A percentile compares a stretch with the other conserved stretches of the same genome.
Conservation (phyloP, 2,329 filamentous ascomycete species). For the Penicillium sumatraense region DNA sequence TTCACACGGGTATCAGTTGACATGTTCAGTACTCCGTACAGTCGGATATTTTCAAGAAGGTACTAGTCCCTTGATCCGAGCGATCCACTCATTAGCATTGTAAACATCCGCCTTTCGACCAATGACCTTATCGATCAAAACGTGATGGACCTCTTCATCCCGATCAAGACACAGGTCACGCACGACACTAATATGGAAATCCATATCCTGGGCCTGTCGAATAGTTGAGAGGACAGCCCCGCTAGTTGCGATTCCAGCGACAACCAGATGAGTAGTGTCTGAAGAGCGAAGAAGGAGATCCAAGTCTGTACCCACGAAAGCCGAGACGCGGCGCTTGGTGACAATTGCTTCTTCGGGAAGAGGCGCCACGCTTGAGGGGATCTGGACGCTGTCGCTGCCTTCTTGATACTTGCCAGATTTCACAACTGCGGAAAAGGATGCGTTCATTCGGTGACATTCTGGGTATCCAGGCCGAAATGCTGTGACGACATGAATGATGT, state of each 20-base stretch:
- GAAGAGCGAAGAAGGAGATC: constrained; percentile 39
- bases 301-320: constrained; percentile 40
- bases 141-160: constrained; percentile 36
- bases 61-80: not conserved
- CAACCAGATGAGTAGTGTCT: constrained; percentile 33
- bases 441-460: constrained; percentile 34
- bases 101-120: constrained; percentile 33
- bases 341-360: constrained; percentile 34
- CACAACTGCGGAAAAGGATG: constrained; percentile 20
- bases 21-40: too few relatives aligned
- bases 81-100: constrained; percentile 35
- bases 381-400: constrained; percentile 23
- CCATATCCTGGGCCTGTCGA: constrained; percentile 41
- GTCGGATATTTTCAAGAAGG: not conserved
- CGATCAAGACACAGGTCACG: constrained; percentile 42
- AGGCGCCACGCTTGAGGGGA: constrained; percentile 26
- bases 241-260: constrained; percentile 40
- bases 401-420: constrained; percentile 29
- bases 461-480: constrained; percentile 38
- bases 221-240: constrained; percentile 45
- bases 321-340: constrained; percentile 43
- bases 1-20: too few relatives aligned
- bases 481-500: constrained; percentile 40
- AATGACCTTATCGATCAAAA: constrained; percentile 42
- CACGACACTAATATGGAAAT: constrained; percentile 41